Base-by-base conservation (phyloP, 2,329 filamentous ascomycete species). In the Shiraia sp. region DNA sequence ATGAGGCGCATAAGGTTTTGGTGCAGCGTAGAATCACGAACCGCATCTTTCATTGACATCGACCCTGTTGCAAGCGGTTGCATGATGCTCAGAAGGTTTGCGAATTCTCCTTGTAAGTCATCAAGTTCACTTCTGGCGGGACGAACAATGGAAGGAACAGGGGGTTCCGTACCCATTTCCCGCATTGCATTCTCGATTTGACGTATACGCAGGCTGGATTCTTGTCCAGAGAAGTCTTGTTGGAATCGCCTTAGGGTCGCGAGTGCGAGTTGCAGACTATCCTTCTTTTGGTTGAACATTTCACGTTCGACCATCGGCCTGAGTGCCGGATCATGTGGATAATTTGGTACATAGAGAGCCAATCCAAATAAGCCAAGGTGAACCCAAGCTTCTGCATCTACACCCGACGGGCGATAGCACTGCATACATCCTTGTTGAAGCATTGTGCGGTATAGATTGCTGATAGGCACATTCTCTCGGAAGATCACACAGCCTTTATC, bases 341-440 rank as follows among this genome's bases (percentile, higher is more conserved):
- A 85, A 66, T 95, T 86, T 0, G 95, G 91, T 2, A 97, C 83
- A 61, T 92, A 96, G 2, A 96, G 76, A 48, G 81, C 80, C 33
- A 97, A 75, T 27, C 86, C 81, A 12, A 85, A 85, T 14, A 91
- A 70, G 2, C 88, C 86, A 46, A 96, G 83, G 36, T 86, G 78
- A 19, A 90, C 77, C 82, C 91, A 93, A 4, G 87, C 85, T 15
- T 61, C 37, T 4, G 64, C 49, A 14, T 86, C 36, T 6, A 53
- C 32, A 2, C 32, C 14, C 33, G 24, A 22, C 29, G 41, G 14
- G 9, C 27, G 25, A 29, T 41, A 46, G 23, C 48, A 56, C 8
- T 45, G 40, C 31, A 45, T 24, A 10, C 63, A 46, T 2, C 51
- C 41, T n/a, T 45, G 31, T 26, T 55, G 14, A 7, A 65, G 53